phyloP scores from a whole-genome alignment of 805 yeast species.

The Komagataella pastoris region DNA sequence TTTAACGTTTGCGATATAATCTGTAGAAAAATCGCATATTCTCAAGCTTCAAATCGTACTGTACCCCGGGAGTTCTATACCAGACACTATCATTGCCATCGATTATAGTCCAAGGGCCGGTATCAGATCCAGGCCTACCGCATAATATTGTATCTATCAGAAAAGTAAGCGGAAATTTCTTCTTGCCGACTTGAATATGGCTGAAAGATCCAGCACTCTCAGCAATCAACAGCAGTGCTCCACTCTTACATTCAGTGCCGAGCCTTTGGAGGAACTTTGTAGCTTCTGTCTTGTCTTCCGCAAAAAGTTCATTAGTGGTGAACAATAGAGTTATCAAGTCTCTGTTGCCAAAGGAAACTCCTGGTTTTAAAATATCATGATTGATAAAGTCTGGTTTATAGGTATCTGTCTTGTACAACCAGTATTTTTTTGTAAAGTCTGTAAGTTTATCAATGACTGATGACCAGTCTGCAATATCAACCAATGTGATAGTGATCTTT shows the following conservation, averaged over 20 bases:
- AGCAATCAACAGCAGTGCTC: conserved; percentile 50
- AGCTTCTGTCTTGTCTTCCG: conserved; percentile 50
- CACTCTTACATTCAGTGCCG: conserved; percentile 34
- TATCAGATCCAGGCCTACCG: conserved; percentile 28
- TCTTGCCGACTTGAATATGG: conserved; percentile 61
- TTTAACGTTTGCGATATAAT: conserved; percentile 36
- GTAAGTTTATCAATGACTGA: conserved; percentile 23
- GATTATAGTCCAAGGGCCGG: conserved; percentile 56
- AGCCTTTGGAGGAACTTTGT: conserved; percentile 44
- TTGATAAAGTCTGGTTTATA: conserved; percentile 19
- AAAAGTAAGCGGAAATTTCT: conserved; percentile 72
- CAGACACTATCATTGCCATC: conserved; percentile 65
- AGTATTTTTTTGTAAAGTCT: neutral
- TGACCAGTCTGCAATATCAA: conserved; percentile 77
- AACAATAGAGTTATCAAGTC: conserved; percentile 61
- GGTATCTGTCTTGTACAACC: conserved; percentile 5
- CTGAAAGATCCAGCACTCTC: conserved; percentile 91
- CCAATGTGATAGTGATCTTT: conserved; percentile 25
- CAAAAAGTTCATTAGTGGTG: conserved; percentile 79
- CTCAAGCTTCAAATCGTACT: conserved; percentile 61
- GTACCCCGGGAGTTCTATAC: conserved; percentile 50
- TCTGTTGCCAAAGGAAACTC: conserved; percentile 12
- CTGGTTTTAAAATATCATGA: conserved; percentile 22
- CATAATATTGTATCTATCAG: conserved; percentile 60
- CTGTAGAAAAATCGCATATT: conserved; percentile 82